Base-by-base conservation (phyloP, 768 basidiomycete species). In the Mycena crocata region DNA sequence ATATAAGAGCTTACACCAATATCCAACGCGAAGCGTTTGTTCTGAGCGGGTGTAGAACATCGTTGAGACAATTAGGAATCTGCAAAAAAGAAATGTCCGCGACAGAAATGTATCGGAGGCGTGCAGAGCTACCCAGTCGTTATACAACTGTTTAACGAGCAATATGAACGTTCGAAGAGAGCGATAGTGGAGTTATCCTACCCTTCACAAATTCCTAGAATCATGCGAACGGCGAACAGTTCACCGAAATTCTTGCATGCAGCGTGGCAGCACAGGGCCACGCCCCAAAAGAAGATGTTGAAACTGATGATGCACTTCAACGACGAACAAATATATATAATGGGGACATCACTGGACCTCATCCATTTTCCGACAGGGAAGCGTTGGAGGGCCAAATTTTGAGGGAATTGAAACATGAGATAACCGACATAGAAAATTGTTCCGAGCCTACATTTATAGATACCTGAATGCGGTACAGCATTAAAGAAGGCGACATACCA, bases 1-100 rank as follows among this genome's bases (percentile, higher is more conserved):
- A 55, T 46, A 21, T 50, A 31, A 60, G n/a, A 31, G 26, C 89
- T 72, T 79, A 93, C 92, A 93, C 90, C 91, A 93, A 72, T 91
- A 92, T 6, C 92, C 91, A 21, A 92, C 85, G 5, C 93, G 85
- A 54, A 84, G 77, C 3, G 88, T 91, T 72, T 92, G 90, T 71
- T 93, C 93, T 13, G 80, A 86, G 52, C 90, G 87, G 12, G 91
- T 93, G 73, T 93, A 93, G 72, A 93, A 94, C 92, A 93, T 93
- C 9, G 89, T 87, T 21, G 87, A 90, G 37, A 93, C 89, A 73
- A 94, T 86, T 85, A 94, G 82, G 79, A 93, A 92, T 15, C 92
- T 66, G n/a, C n/a, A n/a, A n/a, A n/a, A 23, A 5, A 24, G 2
- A 23, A 28, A 46, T 32, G 32, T 32, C 12, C 39, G 37, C 6